Evolutionary conservation across 805 yeast genomes (phyloP).

Genomic region (Hanseniaspora meyeri): DNA sequence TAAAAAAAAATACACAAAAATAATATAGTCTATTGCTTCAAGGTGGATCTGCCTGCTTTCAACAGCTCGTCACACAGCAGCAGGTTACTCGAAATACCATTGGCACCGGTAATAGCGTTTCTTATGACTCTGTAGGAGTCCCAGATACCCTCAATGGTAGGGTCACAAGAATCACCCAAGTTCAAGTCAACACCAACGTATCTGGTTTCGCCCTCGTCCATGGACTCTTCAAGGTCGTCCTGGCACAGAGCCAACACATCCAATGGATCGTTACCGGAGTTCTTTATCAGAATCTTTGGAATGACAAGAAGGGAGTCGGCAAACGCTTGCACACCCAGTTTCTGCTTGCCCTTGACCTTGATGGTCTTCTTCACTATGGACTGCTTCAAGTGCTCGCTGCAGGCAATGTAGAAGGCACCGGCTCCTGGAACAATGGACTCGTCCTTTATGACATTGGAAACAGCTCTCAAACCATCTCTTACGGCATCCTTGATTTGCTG

Average conservation of each 20-base stretch:
- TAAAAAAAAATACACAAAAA: too few relatives aligned
- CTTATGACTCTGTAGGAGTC: conserved; percentile 89
- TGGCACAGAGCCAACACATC: conserved; percentile 82
- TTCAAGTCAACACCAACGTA: conserved; percentile 82
- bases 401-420: conserved; percentile 85
- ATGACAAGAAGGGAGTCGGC: conserved; percentile 82
- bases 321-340: conserved; percentile 85
- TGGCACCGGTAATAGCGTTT: conserved; percentile 83
- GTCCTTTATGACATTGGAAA: conserved; percentile 80
- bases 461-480: conserved; percentile 92
- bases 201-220: conserved; percentile 48
- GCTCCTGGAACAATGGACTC: conserved; percentile 87
- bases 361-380: conserved; percentile 37
- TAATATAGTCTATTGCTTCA: conserved; percentile 43
- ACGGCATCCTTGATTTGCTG: conserved; percentile 94
- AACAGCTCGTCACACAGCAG: conserved; percentile 89
- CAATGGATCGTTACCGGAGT: conserved; percentile 86
- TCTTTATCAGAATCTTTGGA: conserved; percentile 84
- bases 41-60: conserved; percentile 90
- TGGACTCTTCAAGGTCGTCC: conserved; percentile 40
- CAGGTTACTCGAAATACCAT: conserved; percentile 86
- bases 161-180: conserved; percentile 93
- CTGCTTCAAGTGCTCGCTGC: conserved; percentile 51
- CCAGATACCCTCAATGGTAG: conserved; percentile 89
- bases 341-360: conserved; percentile 67